Evolutionary conservation across 2,329 filamentous ascomycete species (phyloP), one percentile per base, ranked within the genome.

Genomic region (Aspergillus udagawae): DNA sequence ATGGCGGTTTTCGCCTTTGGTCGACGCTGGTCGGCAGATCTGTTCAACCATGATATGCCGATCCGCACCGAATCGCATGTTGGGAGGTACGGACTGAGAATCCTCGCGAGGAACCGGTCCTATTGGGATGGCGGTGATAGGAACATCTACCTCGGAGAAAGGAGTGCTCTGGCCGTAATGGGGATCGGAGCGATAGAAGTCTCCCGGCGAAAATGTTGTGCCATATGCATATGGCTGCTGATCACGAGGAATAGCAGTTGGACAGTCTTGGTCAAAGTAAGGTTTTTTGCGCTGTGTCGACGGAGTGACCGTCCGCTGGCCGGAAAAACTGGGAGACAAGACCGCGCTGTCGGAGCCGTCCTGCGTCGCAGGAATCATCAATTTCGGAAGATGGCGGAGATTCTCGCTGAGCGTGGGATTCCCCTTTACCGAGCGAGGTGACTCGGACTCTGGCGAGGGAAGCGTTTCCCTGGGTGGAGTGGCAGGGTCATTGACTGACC

Each of bases 401-500:
- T 52, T 55, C 44, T 44, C 32, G 4, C 27, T 35, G 4, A 52
- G 42, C 1, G 42, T 52, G 9, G 25, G 5, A 23, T 54, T 54
- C 10, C 9, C 49, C 23, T 25, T 21, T 3, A 12, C 12, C 1
- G 27, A 23, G 3, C 3, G 2, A 23, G 23, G 52, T 4, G 42
- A 49, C 0, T 41, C 44, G 4, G 47, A 50, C 12, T 51, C 47
- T 8, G 53, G 53, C 8, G 61, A 65, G 0, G 61, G 49, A 3
- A 23, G 3, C 2, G 3, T 2, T 3, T 23, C 23, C 23, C 23
- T 23, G 2, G 89, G 88, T 8, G 87, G 87, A 8, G 84, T 84
- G 6, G 86, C 84, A n/a, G 89, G 82, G 53, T 87, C 83, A 60
- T 63, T 56, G 35, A 52, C 55, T 47, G 53, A 48, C 48, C 51